Conservation (phyloP, 257 asterid species). For the Solanum lycopersicoides region DNA sequence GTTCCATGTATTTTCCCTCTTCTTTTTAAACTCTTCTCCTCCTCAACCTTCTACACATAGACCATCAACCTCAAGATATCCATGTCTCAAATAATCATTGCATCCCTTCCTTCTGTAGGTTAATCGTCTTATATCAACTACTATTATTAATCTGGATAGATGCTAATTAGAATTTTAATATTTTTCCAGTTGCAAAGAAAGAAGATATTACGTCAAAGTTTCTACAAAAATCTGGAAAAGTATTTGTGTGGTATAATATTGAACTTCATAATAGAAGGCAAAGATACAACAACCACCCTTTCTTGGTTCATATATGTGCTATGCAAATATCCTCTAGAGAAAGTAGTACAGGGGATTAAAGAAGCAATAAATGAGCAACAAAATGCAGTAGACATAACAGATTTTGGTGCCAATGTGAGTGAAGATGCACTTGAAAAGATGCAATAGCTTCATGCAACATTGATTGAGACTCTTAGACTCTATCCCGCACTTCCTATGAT, state of each 20-base stretch:
- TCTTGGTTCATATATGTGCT: constrained; percentile 45
- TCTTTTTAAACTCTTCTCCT: too few relatives aligned
- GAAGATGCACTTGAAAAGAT: constrained; percentile 39
- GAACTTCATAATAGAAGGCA: constrained; percentile 49
- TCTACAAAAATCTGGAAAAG: constrained; percentile 16
- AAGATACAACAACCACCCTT: constrained; percentile 40
- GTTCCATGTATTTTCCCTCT: too few relatives aligned
- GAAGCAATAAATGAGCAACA: constrained; percentile 6
- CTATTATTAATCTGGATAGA: not conserved
- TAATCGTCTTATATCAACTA: not conserved
- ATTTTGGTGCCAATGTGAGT: constrained; percentile 23
- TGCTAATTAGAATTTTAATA: not conserved
- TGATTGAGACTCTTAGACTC: constrained; percentile 53
- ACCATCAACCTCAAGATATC: too few relatives aligned
- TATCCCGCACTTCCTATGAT: constrained; percentile 61
- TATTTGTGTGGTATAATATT: constrained; percentile 42
- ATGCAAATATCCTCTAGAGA: constrained; percentile 51
- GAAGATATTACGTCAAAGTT: constrained; percentile 55
- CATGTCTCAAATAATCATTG: too few relatives aligned
- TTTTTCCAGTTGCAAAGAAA: constrained; percentile 27
- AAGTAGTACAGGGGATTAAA: constrained; percentile 25
- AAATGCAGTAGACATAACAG: constrained; percentile 5
- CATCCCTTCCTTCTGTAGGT: constrained; percentile 12
- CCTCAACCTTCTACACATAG: too few relatives aligned
- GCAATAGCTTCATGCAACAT: constrained; percentile 49